A percentile compares a stretch with the other conserved stretches of the same genome.
These are phyloP conservation scores for Microcera coccophila DNA, from an alignment of 2,329 filamentous ascomycete genomes.

Conservation along the genomic window DNA sequence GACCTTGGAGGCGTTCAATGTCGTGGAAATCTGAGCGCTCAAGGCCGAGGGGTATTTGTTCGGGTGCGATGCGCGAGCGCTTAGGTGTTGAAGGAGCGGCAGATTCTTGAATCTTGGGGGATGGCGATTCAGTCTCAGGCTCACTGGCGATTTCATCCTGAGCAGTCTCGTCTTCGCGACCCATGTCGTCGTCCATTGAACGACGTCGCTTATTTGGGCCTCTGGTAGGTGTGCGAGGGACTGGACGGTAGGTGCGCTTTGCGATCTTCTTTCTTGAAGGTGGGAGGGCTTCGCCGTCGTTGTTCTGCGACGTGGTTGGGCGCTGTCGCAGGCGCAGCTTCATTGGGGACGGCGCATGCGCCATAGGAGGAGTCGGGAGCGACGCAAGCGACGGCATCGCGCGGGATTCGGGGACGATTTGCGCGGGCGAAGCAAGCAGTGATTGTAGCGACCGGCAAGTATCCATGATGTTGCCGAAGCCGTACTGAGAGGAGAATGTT, in stretches of 20 bases:
- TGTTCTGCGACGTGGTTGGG: slow-evolving; percentile 14
- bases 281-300: slow-evolving; percentile 28
- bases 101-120: slow-evolving; percentile 12
- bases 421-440: slow-evolving; percentile 45
- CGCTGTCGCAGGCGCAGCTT: slow-evolving; percentile 55
- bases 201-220: slow-evolving; percentile 54
- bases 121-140: slow-evolving; percentile 29
- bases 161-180: slow-evolving; percentile 35
- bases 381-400: slow-evolving; percentile 29
- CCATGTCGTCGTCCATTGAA: slow-evolving; percentile 43
- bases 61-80: slow-evolving; percentile 57
- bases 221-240: slow-evolving; percentile 31
- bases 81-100: slow-evolving; percentile 53
- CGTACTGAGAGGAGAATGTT: slow-evolving; percentile 41
- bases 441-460: slow-evolving; percentile 60
- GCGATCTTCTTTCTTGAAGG: slow-evolving; percentile 45
- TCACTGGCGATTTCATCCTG: slow-evolving; percentile 35
- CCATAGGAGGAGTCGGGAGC: slow-evolving; percentile 54
- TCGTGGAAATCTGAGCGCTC: slow-evolving; percentile 56
- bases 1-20: slow-evolving; percentile 37
- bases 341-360: slow-evolving; percentile 47
- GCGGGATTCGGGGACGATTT: slow-evolving; percentile 35
- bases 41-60: slow-evolving; percentile 57
- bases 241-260: slow-evolving; percentile 41
- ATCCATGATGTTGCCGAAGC: slow-evolving; percentile 53